Percentiles rank a stretch among this genome's conserved stretches.
Conservation (phyloP, 768 basidiomycete genomes). For the Mrakia hoshinonis region DNA sequence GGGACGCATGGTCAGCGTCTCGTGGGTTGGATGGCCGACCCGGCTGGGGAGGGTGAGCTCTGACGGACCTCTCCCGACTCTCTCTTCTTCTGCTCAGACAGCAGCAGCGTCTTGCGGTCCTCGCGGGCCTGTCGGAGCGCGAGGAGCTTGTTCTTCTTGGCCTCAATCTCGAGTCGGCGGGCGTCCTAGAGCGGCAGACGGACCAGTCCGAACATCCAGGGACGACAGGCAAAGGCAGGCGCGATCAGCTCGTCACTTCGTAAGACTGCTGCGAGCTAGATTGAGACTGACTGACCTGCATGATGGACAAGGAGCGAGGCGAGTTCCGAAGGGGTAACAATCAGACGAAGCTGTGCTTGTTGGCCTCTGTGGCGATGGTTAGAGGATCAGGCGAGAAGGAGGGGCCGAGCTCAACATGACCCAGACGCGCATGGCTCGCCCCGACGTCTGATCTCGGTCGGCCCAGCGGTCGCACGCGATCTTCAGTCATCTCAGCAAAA, state of each 20-base stretch:
- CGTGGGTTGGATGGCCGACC: too few species aligned
- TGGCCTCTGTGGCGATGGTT: too few species aligned
- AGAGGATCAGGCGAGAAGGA: too few species aligned
- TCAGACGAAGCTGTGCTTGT: too few species aligned
- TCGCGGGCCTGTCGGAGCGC: conserved; percentile 71
- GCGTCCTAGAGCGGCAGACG: conserved; percentile 30
- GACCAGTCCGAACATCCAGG: background rate
- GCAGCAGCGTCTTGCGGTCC: conserved; percentile 42
- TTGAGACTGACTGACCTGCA: background rate
- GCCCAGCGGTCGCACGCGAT: too few species aligned
- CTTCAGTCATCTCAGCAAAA: too few species aligned
- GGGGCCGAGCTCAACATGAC: too few species aligned
- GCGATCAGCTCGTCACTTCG: background rate
- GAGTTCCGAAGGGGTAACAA: too few species aligned
- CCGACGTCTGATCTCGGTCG: too few species aligned
- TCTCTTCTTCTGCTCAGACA: conserved; percentile 30
- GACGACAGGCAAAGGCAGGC: background rate
- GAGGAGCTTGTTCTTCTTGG: conserved; percentile 76
- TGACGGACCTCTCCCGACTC: conserved; percentile 16
- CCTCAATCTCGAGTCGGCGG: conserved; percentile 78
- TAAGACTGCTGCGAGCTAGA: too few species aligned
- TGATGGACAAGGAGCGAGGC: background rate
- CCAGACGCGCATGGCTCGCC: too few species aligned
- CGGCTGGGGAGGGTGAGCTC: background rate
- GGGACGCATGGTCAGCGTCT: too few species aligned